Base-by-base conservation (phyloP, 176 grass and related monocot species). In the Phyllostachys edulis region DNA sequence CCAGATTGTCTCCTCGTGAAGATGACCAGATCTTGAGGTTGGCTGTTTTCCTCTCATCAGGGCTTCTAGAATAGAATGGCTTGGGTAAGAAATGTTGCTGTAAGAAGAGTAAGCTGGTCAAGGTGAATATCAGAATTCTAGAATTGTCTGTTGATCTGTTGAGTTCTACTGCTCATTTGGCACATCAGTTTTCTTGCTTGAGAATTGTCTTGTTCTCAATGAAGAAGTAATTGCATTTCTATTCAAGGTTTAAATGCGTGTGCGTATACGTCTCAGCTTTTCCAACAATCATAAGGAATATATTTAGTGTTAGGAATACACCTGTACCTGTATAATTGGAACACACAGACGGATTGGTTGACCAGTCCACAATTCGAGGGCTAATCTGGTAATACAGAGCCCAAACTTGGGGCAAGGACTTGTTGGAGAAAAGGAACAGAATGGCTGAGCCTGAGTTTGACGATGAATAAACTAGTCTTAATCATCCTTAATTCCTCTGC, bases 61-160 rank as follows among this genome's bases (percentile, higher is more conserved):
- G 20, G 15, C 42, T 72, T 79, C 76, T 86, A 63, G 75, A 79
- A 49, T 45, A 55, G 15, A 51, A 41, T 59, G 9, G 40, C 13
- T 7, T 21, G 16, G 50, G 59, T 23, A 7, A 77, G 26, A 47
- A 23, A 34, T 11, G 39, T 47, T 29, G 23, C 40, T 1, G 21
- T 38, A 66, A 66, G 60, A 65, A 21, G 41, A 79, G 9, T 66
- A 10, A 5, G 5, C 56, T 18, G 41, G 21, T 18, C 50, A 16
- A 5, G 20, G 6, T 41, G 74, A 76, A 60, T 26, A 60, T 20
- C 13, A 60, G 36, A 57, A 24, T 17, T 41, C 10, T 42, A 17
- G 52, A 76, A 41, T 59, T 39, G 34, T 75, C 73, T 57, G 9
- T n/a, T 72, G n/a, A 27, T 49, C 20, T 62, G 38, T 62, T 17